A percentile compares a stretch with the other conserved stretches of the same genome.
These are phyloP conservation scores for Botrytis porri DNA, from an alignment of 2,329 filamentous ascomycete genomes.

Conservation along the genomic window DNA sequence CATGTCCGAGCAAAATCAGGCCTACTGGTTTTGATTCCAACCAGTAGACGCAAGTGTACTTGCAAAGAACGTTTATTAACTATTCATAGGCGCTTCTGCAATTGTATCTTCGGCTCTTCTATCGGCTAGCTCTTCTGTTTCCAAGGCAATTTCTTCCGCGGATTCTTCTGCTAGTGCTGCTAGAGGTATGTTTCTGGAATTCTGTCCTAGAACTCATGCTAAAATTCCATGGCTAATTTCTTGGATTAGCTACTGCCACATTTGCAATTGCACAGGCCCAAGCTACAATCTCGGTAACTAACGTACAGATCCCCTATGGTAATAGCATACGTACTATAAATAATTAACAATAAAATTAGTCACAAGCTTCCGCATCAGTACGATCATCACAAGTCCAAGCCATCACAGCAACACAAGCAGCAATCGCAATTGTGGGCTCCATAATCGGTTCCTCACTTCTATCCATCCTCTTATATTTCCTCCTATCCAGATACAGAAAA, in stretches of 20 bases:
- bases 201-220: accelerated
- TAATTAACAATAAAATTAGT: background rate
- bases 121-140: background rate
- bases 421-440: background rate
- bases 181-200: background rate
- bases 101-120: background rate
- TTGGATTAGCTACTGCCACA: background rate
- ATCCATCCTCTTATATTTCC: background rate
- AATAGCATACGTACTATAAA: background rate
- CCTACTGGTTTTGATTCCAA: background rate
- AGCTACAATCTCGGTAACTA: background rate
- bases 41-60: background rate
- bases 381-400: background rate
- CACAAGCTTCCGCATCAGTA: background rate
- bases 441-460: background rate
- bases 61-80: background rate
- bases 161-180: background rate
- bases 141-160: background rate
- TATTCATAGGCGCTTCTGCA: background rate
- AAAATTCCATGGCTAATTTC: background rate
- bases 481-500: background rate
- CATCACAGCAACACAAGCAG: background rate
- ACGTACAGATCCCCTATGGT: background rate
- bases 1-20: background rate
- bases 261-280: background rate